A percentile compares a stretch with the other conserved stretches of the same genome.
phyloP scores from a whole-genome alignment of 2,329 filamentous ascomycete genomes.

The Albophoma yamanashiensis region DNA sequence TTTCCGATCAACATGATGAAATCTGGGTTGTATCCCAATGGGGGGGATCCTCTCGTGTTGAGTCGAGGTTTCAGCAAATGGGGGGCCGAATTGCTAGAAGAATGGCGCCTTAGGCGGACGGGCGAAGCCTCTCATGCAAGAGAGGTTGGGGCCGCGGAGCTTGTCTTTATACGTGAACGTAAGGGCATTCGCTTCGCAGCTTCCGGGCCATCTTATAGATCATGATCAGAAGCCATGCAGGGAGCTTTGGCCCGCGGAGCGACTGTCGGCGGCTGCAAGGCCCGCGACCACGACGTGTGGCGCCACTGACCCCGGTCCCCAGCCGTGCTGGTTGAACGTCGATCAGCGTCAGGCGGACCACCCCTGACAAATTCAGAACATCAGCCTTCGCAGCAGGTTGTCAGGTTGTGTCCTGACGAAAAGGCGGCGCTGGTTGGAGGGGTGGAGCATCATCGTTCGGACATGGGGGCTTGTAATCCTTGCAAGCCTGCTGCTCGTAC shows the following conservation, averaged over 20 bases:
- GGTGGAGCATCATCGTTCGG: not conserved
- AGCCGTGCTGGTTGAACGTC: not conserved
- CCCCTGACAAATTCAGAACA: not conserved
- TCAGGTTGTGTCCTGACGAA: not conserved
- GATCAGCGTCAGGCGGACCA: not conserved
- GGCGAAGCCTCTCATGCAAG: not conserved
- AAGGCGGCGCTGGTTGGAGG: not conserved
- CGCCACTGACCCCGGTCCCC: not conserved
- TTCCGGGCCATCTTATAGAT: not conserved
- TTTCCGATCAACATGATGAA: conserved; percentile 20
- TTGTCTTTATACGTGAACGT: not conserved
- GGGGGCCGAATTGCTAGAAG: not conserved
- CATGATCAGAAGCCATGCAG: not conserved
- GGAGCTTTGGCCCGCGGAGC: not conserved
- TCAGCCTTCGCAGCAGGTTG: not conserved
- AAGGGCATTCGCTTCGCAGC: not conserved
- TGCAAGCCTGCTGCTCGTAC: not conserved
- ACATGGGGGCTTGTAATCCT: not conserved
- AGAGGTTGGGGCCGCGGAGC: not conserved
- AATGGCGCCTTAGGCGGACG: not conserved
- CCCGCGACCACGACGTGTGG: not conserved
- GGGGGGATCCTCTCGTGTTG: not conserved
- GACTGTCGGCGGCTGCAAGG: not conserved
- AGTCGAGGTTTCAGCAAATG: not conserved
- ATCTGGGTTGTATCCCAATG: not conserved